Conservation (phyloP, 129 eudicot genomes). For the Helichrysum umbraculigerum region DNA sequence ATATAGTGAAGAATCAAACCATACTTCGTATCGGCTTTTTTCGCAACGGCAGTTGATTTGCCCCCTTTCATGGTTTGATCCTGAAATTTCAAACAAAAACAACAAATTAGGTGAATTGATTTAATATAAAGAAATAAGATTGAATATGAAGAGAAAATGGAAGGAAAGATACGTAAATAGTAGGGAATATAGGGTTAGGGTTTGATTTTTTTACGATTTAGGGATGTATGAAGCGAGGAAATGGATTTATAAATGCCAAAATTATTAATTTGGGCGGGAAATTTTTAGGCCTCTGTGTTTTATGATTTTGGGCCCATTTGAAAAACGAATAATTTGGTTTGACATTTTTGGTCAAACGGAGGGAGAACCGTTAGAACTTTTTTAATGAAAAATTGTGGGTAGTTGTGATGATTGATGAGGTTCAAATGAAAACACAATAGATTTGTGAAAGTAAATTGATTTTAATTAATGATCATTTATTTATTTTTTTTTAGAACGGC, state of each 20-base stretch:
- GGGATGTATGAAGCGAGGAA: not conserved
- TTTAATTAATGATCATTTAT: too few species aligned
- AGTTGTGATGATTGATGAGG: too few species aligned
- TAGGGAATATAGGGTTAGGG: constrained; percentile 29
- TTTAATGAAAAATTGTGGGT: too few species aligned
- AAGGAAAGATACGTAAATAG: not conserved
- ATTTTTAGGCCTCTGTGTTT: constrained; percentile 11
- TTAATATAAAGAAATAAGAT: not conserved
- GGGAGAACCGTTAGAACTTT: too few species aligned
- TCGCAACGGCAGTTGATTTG: constrained; percentile 49
- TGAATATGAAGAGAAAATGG: not conserved
- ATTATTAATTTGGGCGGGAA: constrained; percentile 34
- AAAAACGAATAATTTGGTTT: not conserved
- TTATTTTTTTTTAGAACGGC: too few species aligned
- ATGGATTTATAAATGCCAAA: constrained; percentile 2
- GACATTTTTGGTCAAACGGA: not conserved
- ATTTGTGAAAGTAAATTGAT: too few species aligned
- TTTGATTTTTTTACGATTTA: constrained; percentile 14
- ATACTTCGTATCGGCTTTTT: constrained; percentile 43
- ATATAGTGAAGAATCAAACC: not conserved
- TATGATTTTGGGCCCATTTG: constrained; percentile 17
- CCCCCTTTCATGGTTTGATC: constrained; percentile 54
- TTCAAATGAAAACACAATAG: too few species aligned
- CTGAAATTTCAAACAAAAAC: constrained; percentile 23
- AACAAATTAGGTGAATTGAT: constrained; percentile 13